Conservation (phyloP, 768 basidiomycete genomes). For the Podaxis sp. region DNA sequence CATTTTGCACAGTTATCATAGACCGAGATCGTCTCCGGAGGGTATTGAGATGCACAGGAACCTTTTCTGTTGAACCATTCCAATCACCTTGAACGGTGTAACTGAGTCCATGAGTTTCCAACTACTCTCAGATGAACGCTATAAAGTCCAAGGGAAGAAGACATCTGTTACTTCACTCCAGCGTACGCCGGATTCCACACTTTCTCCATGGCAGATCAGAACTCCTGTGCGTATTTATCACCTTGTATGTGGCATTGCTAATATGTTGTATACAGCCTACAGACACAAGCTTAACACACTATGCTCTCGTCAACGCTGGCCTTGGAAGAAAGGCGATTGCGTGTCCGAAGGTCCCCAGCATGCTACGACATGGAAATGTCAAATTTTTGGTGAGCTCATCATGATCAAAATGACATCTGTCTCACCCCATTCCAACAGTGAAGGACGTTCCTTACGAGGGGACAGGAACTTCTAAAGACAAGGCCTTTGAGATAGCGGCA, state of each 20-base stretch:
- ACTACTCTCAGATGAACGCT: neutral
- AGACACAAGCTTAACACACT: slow-evolving; percentile 8
- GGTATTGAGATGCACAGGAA: neutral
- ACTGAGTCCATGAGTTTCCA: neutral
- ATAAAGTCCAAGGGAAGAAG: neutral
- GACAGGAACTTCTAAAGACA: neutral
- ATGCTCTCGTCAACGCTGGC: neutral
- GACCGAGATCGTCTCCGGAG: neutral
- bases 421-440: neutral
- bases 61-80: neutral
- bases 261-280: neutral
- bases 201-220: neutral
- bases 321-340: neutral
- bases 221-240: neutral
- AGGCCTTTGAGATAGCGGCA: slow-evolving; percentile 1
- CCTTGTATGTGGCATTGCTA: neutral
- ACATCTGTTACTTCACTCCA: neutral
- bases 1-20: neutral
- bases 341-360: neutral
- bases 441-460: neutral
- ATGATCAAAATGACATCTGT: neutral
- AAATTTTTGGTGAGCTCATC: neutral
- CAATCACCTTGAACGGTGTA: neutral
- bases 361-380: neutral
- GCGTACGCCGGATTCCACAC: neutral